phyloP scores from a whole-genome alignment of 176 grass and related monocot species.

The Triticum timopheevii region DNA sequence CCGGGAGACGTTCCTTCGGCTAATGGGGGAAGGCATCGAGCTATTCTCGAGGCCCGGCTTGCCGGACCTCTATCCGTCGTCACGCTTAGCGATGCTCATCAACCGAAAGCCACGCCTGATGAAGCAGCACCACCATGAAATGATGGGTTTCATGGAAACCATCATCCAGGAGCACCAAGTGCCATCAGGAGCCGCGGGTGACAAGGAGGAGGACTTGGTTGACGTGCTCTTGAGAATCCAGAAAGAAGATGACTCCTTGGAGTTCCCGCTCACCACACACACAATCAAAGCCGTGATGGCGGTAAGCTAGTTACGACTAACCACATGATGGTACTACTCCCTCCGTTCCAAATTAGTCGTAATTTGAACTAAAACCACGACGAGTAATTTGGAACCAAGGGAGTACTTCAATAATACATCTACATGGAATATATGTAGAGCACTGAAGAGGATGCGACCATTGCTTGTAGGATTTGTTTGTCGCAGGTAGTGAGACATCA shows the following conservation, averaged over 20 bases:
- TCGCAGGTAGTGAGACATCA: constrained; percentile 33
- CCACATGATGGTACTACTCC: too few species aligned
- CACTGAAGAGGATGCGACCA: neutral
- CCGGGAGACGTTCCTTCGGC: constrained; percentile 7
- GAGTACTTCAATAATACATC: too few species aligned
- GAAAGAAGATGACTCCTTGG: neutral
- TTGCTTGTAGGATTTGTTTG: constrained; percentile 31
- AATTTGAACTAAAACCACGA: too few species aligned
- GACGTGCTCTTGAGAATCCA: constrained; percentile 45
- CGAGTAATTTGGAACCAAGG: too few species aligned
- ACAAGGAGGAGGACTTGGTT: constrained; percentile 30
- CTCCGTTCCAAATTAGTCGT: too few species aligned
- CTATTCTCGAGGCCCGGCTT: constrained; percentile 41
- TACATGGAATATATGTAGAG: too few species aligned
- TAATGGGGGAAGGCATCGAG: neutral
- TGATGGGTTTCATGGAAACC: constrained; percentile 23
- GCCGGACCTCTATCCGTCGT: constrained; percentile 52
- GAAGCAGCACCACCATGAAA: neutral
- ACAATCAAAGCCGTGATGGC: constrained; percentile 45
- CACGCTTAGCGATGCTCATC: constrained; percentile 29
- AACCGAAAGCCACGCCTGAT: neutral
- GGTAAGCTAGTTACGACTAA: neutral
- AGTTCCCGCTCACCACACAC: neutral
- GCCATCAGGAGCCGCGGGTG: neutral
- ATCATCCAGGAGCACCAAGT: constrained; percentile 29